Evolutionary conservation across 108 stramenopile genomes (phyloP).

Genomic region (Skeletonema tropicum): DNA sequence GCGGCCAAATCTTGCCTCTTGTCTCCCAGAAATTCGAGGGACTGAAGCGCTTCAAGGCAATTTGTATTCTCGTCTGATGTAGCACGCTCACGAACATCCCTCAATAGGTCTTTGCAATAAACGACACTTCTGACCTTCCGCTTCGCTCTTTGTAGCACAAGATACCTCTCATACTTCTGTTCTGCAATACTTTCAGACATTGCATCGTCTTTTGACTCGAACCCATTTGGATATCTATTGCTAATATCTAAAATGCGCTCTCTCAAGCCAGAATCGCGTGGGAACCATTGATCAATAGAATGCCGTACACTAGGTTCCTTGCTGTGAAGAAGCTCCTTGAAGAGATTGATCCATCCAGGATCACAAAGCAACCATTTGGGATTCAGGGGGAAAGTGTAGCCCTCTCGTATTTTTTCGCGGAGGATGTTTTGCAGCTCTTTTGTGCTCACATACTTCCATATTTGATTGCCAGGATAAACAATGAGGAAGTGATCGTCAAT

Average conservation of each 20-base stretch:
- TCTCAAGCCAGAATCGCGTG: conserved; percentile 55
- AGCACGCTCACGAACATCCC: not conserved
- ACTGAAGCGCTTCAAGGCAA: not conserved
- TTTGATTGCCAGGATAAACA: conserved; percentile 33
- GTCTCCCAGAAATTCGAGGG: not conserved
- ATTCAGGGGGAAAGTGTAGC: conserved; percentile 63
- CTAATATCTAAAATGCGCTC: conserved; percentile 61
- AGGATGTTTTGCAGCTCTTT: conserved; percentile 49
- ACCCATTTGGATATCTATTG: conserved; percentile 56
- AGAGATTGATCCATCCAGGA: conserved; percentile 59
- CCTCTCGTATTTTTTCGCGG: conserved; percentile 47
- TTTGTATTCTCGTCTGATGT: not conserved
- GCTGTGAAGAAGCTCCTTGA: conserved; percentile 53
- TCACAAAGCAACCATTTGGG: conserved; percentile 60
- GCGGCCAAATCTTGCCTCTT: not conserved
- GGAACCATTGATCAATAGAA: conserved; percentile 61
- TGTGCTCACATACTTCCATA: conserved; percentile 50
- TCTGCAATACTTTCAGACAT: conserved; percentile 14
- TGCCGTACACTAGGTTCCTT: conserved; percentile 40
- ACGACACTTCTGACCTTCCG: conserved; percentile 10
- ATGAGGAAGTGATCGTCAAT: conserved; percentile 59
- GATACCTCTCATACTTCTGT: conserved; percentile 30
- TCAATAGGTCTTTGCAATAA: conserved; percentile 6
- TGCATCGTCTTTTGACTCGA: conserved; percentile 3
- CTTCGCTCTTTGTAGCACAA: conserved; percentile 22